Evolutionary conservation across 371 early-diverging fungal species (phyloP).

Genomic region (Nematocida sp.): DNA sequence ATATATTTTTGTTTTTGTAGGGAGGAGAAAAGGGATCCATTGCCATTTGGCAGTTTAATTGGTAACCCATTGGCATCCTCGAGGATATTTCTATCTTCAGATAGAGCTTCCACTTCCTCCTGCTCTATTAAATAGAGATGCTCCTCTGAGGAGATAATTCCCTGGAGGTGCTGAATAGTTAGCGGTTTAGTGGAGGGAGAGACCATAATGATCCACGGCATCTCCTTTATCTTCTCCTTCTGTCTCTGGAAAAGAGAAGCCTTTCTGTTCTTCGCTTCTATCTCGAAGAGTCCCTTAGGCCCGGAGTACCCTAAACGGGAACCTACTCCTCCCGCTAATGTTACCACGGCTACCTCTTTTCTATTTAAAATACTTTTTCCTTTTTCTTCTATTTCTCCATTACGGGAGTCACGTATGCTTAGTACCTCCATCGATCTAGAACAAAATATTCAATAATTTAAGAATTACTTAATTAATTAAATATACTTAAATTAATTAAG

Average conservation of each 20-base stretch:
- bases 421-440: too few relatives aligned
- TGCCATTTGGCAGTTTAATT: conserved; percentile 61
- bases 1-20: conserved; percentile 44
- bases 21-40: conserved; percentile 64
- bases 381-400: background rate
- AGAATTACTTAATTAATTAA: too few relatives aligned
- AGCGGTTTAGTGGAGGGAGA: conserved; percentile 56
- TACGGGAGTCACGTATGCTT: too few relatives aligned
- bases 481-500: too few relatives aligned
- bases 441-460: too few relatives aligned
- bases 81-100: conserved; percentile 16
- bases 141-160: conserved; percentile 2
- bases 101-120: conserved; percentile 49
- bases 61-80: conserved; percentile 2
- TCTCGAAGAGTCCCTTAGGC: conserved; percentile 64
- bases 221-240: conserved; percentile 16
- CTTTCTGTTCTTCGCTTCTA: conserved; percentile 33
- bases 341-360: conserved; percentile 25
- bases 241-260: conserved; percentile 58
- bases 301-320: conserved; percentile 58
- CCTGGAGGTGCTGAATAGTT: conserved; percentile 57
- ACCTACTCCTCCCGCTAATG: conserved; percentile 66
- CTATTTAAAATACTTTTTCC: background rate
- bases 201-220: conserved; percentile 64
- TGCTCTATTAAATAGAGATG: conserved; percentile 63